These are phyloP conservation scores for Neurospora sp. DNA, from an alignment of 495 filamentous ascomycete species.

Conservation along the genomic window DNA sequence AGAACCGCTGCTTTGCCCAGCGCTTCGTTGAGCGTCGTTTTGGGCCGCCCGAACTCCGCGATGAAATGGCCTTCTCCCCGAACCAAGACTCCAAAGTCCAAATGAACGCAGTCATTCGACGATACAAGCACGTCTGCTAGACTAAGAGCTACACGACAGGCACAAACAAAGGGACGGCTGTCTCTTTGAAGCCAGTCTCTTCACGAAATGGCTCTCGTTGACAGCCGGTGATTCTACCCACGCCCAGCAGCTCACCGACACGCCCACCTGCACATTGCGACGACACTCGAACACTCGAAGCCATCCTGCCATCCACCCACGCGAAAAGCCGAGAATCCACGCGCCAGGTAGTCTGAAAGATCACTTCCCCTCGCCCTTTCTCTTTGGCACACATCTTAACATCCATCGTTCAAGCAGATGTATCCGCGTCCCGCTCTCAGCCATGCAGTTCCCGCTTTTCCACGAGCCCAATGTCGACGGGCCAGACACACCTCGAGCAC, in stretches of 20 bases:
- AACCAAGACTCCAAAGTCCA: neutral
- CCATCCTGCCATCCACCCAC: neutral
- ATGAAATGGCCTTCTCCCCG: neutral
- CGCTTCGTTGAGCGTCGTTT: neutral
- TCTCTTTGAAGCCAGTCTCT: neutral
- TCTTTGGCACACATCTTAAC: neutral
- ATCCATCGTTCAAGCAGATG: neutral
- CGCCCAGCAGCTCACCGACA: neutral
- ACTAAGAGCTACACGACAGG: neutral
- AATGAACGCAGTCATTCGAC: neutral
- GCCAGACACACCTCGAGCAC: neutral
- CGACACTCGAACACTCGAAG: neutral
- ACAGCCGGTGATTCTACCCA: neutral
- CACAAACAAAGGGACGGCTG: neutral
- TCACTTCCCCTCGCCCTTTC: neutral
- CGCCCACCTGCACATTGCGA: neutral
- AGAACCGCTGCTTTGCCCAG: neutral
- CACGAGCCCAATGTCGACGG: neutral
- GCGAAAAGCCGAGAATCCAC: neutral
- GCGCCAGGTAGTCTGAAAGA: fast-evolving
- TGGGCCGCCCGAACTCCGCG: neutral
- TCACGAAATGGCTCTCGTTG: neutral
- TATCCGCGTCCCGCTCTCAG: no score
- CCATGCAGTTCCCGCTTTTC: neutral
- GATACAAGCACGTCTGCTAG: neutral